A percentile compares a stretch with the other conserved stretches of the same genome.
These are phyloP conservation scores for Agaricus bisporus DNA, from an alignment of 768 basidiomycete species.

Conservation along the genomic window DNA sequence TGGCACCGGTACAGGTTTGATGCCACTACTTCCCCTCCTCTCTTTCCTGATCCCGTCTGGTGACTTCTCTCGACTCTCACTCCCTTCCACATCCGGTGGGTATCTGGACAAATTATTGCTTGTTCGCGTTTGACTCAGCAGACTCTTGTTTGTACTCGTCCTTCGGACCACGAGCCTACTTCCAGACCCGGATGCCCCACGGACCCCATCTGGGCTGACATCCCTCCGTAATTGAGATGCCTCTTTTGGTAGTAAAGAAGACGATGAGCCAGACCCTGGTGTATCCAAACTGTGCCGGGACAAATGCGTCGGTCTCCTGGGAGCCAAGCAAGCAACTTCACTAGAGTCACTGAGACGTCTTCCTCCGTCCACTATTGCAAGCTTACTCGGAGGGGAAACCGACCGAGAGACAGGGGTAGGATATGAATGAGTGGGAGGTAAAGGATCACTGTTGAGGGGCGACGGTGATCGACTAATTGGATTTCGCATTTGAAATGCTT, in stretches of 20 bases:
- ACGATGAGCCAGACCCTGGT: background rate
- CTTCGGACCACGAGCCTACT: conserved; percentile 49
- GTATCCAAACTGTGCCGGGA: conserved; percentile 60
- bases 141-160: conserved; percentile 41
- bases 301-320: conserved; percentile 57
- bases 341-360: conserved; percentile 35
- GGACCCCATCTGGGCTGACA: conserved; percentile 47
- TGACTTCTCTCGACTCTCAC: conserved; percentile 24
- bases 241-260: conserved; percentile 33
- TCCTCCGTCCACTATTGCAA: conserved; percentile 43
- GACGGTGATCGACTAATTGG: conserved; percentile 19
- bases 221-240: conserved; percentile 39
- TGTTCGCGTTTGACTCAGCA: conserved; percentile 23
- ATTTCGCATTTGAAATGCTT: conserved; percentile 38
- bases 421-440: conserved; percentile 8
- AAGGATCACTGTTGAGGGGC: background rate
- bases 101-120: conserved; percentile 28
- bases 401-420: conserved; percentile 24
- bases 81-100: conserved; percentile 16
- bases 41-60: background rate
- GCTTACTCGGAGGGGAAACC: conserved; percentile 45
- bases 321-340: conserved; percentile 40
- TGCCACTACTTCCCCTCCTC: conserved; percentile 4
- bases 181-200: conserved; percentile 20
- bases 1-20: conserved; percentile 36